Base-by-base conservation (phyloP, 257 asterid genomes). In the Primulina tabacum region DNA sequence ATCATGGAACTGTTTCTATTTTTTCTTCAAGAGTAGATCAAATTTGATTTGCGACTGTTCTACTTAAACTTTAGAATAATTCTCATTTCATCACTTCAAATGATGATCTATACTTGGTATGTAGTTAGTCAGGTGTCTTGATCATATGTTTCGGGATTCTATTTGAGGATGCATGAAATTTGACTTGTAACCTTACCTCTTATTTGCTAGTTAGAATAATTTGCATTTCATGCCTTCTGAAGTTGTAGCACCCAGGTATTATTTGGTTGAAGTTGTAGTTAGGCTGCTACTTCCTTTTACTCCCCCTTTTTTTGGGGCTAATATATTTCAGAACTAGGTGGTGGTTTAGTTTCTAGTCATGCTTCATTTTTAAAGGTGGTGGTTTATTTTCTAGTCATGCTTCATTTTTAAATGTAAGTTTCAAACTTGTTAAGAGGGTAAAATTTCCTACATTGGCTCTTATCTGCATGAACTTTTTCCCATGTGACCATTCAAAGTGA, bases 271-370 rank as follows among this genome's bases (percentile, higher is more conserved):
- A 8, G 16, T 38, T 38, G 50, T 4, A 37, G 12, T 38, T 38
- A 38, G 50, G 50, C 50, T 38, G 38, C 38, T 34, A 34, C 8
- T 32, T 32, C 34, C 79, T 60, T 75, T 58, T 67, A 56, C 52
- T 0, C 79, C 75, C 67, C 75, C 67, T 33, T 69, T 12, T 65
- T 73, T 70, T 84, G 82, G 77, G 72, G 62, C 75, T 62, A 71
- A 74, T 75, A 65, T 75, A 75, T 82, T 76, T 77, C 82, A 67
- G 75, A 64, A 29, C 76, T 83, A 70, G 82, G 69, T 69, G 74
- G 32, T 80, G 74, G 74, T 73, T 77, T 87, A 89, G 89, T 74
- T 79, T 80, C 75, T 82, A 80, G 55, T 81, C 67, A 71, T 77
- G 69, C 68, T 34, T 80, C 69, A 55, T 78, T 72, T 78, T 40